A percentile compares a stretch with the other conserved stretches of the same genome.
These are phyloP conservation scores for Dothistroma pini DNA, from an alignment of 2,329 filamentous ascomycete genomes.

Conservation along the genomic window DNA sequence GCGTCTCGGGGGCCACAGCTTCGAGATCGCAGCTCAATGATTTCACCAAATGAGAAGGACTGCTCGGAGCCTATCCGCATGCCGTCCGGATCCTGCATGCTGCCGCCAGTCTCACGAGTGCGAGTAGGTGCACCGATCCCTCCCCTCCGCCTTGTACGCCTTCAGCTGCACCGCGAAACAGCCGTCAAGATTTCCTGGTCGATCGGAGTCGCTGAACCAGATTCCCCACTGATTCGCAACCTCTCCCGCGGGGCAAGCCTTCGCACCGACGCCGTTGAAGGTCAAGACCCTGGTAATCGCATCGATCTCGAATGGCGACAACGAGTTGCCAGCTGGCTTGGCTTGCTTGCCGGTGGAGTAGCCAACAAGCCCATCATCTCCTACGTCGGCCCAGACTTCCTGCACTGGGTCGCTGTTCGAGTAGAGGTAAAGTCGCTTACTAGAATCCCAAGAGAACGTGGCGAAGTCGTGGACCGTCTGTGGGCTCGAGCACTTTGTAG, in stretches of 20 bases:
- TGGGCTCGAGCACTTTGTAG: not conserved
- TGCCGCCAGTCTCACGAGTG: not conserved
- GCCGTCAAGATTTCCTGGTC: not conserved
- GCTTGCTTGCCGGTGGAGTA: not conserved
- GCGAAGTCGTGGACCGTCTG: slow-evolving; percentile 2
- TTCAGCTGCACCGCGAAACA: slow-evolving; percentile 4
- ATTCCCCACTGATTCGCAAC: not conserved
- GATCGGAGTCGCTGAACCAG: not conserved
- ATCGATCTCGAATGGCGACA: slow-evolving; percentile 1
- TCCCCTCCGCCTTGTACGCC: slow-evolving; percentile 1
- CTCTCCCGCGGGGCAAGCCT: slow-evolving; percentile 3
- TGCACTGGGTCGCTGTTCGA: not conserved
- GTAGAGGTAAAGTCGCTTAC: slow-evolving; percentile 4
- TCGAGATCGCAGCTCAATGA: not conserved
- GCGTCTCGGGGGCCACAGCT: too few relatives aligned
- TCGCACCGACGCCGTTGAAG: slow-evolving; percentile 3
- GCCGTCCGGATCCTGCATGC: not conserved
- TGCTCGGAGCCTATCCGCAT: not conserved
- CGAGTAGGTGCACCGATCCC: slow-evolving; percentile 4
- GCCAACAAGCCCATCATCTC: not conserved
- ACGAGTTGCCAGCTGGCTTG: not conserved
- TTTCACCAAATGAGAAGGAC: not conserved
- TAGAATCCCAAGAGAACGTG: slow-evolving; percentile 4
- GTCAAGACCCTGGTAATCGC: not conserved
- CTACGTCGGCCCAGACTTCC: slow-evolving; percentile 4